phyloP scores from a whole-genome alignment of 1,139 yeast species.

The Geotrichum candidum region DNA sequence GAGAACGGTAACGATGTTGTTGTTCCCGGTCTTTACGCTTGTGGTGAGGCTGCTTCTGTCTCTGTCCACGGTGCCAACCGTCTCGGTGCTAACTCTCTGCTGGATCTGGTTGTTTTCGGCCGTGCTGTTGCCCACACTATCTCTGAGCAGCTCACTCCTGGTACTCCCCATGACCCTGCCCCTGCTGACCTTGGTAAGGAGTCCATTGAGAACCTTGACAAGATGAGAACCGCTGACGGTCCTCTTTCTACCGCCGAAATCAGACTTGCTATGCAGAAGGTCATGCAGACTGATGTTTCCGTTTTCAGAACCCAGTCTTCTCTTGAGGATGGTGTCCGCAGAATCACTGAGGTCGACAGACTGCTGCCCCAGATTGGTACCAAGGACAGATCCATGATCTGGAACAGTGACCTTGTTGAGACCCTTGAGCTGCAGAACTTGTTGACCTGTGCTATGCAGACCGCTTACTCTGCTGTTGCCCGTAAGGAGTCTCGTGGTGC shows the following conservation, averaged over 20 bases:
- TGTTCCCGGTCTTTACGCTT: conserved; percentile 91
- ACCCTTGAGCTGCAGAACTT: conserved; percentile 94
- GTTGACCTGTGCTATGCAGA: conserved; percentile 95
- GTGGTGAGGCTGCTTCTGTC: conserved; percentile 99
- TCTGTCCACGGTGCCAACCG: conserved; percentile 99
- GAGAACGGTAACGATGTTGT: conserved; percentile 85
- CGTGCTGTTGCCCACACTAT: conserved; percentile 96
- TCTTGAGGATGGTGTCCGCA: conserved; percentile 83
- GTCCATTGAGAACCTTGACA: conserved; percentile 86
- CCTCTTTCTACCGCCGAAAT: conserved; percentile 77
- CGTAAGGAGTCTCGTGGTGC: conserved; percentile 99
- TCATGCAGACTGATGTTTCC: conserved; percentile 96
- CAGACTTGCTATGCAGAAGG: conserved; percentile 87
- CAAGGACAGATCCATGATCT: conserved; percentile 94
- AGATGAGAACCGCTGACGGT: conserved; percentile 80
- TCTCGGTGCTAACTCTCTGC: conserved; percentile 96
- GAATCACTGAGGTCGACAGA: conserved; percentile 70
- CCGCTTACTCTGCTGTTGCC: conserved; percentile 89
- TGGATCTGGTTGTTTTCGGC: conserved; percentile 96
- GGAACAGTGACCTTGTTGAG: conserved; percentile 97
- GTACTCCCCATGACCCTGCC: conserved; percentile 72
- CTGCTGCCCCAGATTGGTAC: conserved; percentile 71
- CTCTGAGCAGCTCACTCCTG: conserved; percentile 78
- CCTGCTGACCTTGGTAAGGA: conserved; percentile 83
- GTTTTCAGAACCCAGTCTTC: conserved; percentile 94